Evolutionary conservation across 1,139 yeast genomes (phyloP).

Genomic region (Suhomyces terraborum): DNA sequence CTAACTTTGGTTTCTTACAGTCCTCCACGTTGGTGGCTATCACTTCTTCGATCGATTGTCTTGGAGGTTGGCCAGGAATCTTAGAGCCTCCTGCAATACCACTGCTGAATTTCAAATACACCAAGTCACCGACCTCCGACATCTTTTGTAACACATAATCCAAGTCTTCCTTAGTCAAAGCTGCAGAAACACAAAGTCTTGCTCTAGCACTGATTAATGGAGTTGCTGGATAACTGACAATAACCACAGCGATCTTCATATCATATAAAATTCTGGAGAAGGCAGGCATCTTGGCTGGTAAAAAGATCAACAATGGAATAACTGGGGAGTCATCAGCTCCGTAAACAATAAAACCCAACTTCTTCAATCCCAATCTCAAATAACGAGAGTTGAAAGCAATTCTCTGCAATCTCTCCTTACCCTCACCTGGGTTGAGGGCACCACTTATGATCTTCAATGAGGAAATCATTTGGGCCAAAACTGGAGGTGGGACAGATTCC

Average conservation of each 20-base stretch:
- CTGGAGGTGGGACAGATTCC: slow-evolving; percentile 89
- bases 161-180: slow-evolving; percentile 90
- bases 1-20: slow-evolving; percentile 46
- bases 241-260: slow-evolving; percentile 86
- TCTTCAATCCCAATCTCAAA: slow-evolving; percentile 83
- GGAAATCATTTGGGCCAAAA: slow-evolving; percentile 81
- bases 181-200: slow-evolving; percentile 88
- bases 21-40: slow-evolving; percentile 73
- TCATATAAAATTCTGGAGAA: slow-evolving; percentile 79
- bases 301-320: slow-evolving; percentile 80
- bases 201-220: slow-evolving; percentile 89
- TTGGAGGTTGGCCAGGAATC: slow-evolving; percentile 60
- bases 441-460: slow-evolving; percentile 81
- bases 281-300: slow-evolving; percentile 94
- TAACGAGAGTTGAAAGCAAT: slow-evolving; percentile 95
- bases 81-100: slow-evolving; percentile 72
- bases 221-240: slow-evolving; percentile 97
- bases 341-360: slow-evolving; percentile 88
- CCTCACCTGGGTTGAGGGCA: slow-evolving; percentile 87
- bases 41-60: slow-evolving; percentile 79
- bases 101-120: slow-evolving; percentile 75
- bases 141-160: slow-evolving; percentile 75
- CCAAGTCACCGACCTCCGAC: slow-evolving; percentile 76
- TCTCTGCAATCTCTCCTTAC: slow-evolving; percentile 84
- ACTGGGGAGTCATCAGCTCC: slow-evolving; percentile 98